A percentile compares a stretch with the other conserved stretches of the same genome.
Conservation (phyloP, 352 stramenopile genomes). For the Phytophthora citricola region DNA sequence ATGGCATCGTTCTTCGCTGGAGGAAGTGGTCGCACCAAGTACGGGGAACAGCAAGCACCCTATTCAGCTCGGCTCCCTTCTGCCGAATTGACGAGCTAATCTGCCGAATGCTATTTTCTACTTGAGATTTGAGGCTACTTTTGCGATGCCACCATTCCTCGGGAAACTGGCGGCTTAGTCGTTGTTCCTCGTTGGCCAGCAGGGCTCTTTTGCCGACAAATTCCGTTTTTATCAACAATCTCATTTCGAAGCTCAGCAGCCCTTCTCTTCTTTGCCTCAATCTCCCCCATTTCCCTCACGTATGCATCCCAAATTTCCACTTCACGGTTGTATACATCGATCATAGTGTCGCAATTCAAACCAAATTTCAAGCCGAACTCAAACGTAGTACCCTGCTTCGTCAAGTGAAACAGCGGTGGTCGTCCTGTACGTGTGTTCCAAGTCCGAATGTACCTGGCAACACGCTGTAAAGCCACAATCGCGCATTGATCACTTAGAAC, state of each 20-base stretch:
- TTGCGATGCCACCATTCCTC: too few species aligned
- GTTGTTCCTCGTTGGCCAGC: too few species aligned
- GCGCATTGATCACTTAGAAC: conserved; percentile 41
- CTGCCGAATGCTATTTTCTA: not conserved
- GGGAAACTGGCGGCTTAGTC: too few species aligned
- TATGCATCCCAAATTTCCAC: conserved; percentile 27
- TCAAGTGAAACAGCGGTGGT: conserved; percentile 52
- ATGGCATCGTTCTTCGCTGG: too few species aligned
- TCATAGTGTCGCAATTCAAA: conserved; percentile 13
- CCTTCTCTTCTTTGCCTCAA: conserved; percentile 4
- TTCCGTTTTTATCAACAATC: too few species aligned
- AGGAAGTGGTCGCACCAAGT: too few species aligned
- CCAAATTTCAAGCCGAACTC: conserved; percentile 42
- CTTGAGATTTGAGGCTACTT: too few species aligned
- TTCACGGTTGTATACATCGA: conserved; percentile 11
- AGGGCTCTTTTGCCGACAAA: too few species aligned
- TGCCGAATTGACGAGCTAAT: conserved; percentile 9
- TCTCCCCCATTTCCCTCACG: conserved; percentile 18
- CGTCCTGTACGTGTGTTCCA: conserved; percentile 30
- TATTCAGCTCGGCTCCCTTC: not conserved
- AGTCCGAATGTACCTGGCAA: conserved; percentile 47
- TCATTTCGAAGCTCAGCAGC: not conserved
- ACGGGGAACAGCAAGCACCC: not conserved
- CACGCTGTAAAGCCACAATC: conserved; percentile 36
- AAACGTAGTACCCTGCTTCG: conserved; percentile 42